Evolutionary conservation across 1,284 basidiomycete genomes (phyloP), one percentile per base, ranked within the genome.

Genomic region (Malassezia sympodialis): DNA sequence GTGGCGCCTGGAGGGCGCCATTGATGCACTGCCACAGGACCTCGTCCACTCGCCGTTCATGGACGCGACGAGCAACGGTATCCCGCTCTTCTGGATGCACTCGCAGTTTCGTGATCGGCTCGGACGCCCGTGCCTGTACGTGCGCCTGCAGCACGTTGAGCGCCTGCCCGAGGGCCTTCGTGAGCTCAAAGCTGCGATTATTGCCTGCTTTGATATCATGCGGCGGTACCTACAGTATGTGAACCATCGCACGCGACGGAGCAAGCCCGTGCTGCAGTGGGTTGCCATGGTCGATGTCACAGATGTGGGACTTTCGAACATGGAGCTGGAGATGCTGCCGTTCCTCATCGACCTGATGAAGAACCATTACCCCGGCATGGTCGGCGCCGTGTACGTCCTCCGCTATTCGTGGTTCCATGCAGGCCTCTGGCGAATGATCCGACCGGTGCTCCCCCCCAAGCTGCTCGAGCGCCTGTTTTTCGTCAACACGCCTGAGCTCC

Each of bases 321-420:
- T 72, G 28, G 72, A 73, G 44, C 53, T 73, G 19, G 72, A 73
- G 51, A 59, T 73, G 17, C 31, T 73, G 5, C 72, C 72, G 2
- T 73, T 72, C 56, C 48, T 72, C 7, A 44, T 69, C 19, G 72
- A 73, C 49, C 43, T 72, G 46, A 59, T 73, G 50, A 72, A 72
- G 53, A 71, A 69, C 34, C 70, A 73, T 43, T 67, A 66, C 24
- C 72, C 72, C 0, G 68, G 70, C 17, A 63, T 68, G 51, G 63
- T 70, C 2, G 69, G 67, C 51, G 51, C 72, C 82, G 85, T 85
- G 26, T 86, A 86, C 67, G 77, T 89, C 47, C 77, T 88, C 32
- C 88, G 90, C 75, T 87, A 85, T 68, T 84, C 84, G 8, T 90
- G 87, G 87, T 76, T 83, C 15, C 84, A 89, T 73, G 80, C 82